Base-by-base conservation (phyloP, 2,329 filamentous ascomycete species). In the Aspergillus oerlinghausenensis region DNA sequence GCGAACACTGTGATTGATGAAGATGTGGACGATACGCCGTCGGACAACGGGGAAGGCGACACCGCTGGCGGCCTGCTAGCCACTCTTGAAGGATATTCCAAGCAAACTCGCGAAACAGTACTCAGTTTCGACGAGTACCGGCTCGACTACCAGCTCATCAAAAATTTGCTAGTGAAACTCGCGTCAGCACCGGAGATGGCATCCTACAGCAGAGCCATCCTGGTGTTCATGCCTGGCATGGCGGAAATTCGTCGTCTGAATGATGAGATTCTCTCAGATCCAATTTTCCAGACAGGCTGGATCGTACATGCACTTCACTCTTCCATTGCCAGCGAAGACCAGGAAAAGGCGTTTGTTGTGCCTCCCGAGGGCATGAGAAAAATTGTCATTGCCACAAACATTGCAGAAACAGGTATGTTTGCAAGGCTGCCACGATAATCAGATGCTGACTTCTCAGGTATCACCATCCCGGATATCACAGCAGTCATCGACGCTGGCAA, bases 401-500 rank as follows among this genome's bases (percentile, higher is more conserved):
- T 99, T 71, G 94, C 94, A 4, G 94, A 99, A 73, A 99, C 94
- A 0, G 94, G 94, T 71, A 65, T 35, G 62, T 32, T 40, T 23
- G 8, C n/a, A 42, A 49, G 28, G 17, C 19, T 38, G 11, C n/a
- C 3, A 11, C 17, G 19, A 14, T 17, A n/a, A 35, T 11, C 45
- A 25, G 10, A 25, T 49, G 38, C 50, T 66, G 53, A 62, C 50
- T 40, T 10, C 19, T 38, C 38, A 70, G 70, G 70, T 78, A 96
- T 99, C 69, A 99, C 94, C 0, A 99, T 99, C 63, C 94, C 94
- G 1, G 94, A 99, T 70, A 90, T 99, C 29, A 97, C 94, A 0
- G 96, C 92, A 65, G 94, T 99, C 49, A 89, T 99, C 57, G 94
- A 99, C 72, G 92, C 92, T 0, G 94, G 94, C 55, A 97, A 96